phyloP scores from a whole-genome alignment of 768 basidiomycete species.

The Suillus ampliporus region DNA sequence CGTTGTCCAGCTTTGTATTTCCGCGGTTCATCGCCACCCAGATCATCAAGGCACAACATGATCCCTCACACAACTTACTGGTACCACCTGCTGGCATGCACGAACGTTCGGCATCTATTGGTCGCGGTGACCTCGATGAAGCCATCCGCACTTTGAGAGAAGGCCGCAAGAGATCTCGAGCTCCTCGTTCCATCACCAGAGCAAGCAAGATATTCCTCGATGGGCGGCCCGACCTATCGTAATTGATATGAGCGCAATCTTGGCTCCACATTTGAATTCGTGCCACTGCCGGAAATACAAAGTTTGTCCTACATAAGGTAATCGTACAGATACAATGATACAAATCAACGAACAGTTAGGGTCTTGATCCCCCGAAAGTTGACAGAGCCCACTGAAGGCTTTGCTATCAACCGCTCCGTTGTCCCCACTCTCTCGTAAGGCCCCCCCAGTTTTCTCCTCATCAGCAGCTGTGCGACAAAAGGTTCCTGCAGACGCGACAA shows the following conservation, averaged over 20 bases:
- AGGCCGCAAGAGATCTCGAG: slow-evolving; percentile 44
- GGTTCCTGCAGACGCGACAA: slow-evolving; percentile 22
- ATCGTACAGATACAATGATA: not conserved
- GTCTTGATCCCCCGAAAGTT: not conserved
- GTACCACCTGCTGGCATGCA: slow-evolving; percentile 47
- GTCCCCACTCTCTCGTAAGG: not conserved
- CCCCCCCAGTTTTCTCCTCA: slow-evolving; percentile 1
- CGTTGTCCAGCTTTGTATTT: not conserved
- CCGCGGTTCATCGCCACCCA: slow-evolving; percentile 26
- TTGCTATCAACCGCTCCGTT: not conserved
- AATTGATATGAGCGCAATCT: slow-evolving; percentile 1
- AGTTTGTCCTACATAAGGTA: not conserved
- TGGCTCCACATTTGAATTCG: not conserved
- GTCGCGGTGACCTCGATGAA: slow-evolving; percentile 82
- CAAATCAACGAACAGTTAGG: not conserved
- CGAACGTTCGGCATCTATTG: slow-evolving; percentile 57
- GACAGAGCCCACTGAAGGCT: not conserved
- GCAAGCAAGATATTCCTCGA: slow-evolving; percentile 35
- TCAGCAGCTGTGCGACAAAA: slow-evolving; percentile 30
- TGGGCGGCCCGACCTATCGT: slow-evolving; percentile 24
- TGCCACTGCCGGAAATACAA: too few species aligned
- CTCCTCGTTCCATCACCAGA: slow-evolving; percentile 20
- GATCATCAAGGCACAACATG: slow-evolving; percentile 47
- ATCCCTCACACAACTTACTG: slow-evolving; percentile 34
- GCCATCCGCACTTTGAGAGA: slow-evolving; percentile 82